Evolutionary conservation across 805 yeast genomes (phyloP).

Genomic region (Kuraishia borneana): DNA sequence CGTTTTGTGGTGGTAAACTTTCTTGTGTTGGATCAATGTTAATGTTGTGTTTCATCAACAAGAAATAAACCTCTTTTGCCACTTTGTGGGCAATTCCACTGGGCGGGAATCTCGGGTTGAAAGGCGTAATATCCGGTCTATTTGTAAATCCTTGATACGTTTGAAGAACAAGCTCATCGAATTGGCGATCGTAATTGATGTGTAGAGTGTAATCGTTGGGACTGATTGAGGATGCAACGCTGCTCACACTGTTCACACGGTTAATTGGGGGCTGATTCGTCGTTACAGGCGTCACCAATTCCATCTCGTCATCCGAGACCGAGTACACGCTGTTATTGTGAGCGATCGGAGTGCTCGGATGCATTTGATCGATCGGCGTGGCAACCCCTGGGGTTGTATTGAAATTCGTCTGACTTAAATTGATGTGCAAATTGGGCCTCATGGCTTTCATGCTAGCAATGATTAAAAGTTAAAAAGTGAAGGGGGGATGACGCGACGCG

Average conservation of each 20-base stretch:
- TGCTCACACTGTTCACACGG: conserved; percentile 1
- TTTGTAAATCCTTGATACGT: conserved; percentile 36
- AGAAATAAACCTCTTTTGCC: conserved; percentile 39
- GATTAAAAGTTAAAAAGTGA: not conserved
- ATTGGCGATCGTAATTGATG: conserved; percentile 9
- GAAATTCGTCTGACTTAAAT: conserved; percentile 1
- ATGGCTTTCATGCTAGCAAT: conserved; percentile 6
- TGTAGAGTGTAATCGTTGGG: not conserved
- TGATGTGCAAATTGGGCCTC: conserved; percentile 7
- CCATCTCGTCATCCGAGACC: conserved; percentile 8
- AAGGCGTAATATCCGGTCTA: conserved; percentile 59
- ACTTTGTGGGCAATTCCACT: conserved; percentile 53
- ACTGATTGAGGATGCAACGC: conserved; percentile 3
- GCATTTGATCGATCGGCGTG: conserved; percentile 7
- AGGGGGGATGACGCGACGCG: not conserved
- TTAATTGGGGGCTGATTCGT: not conserved
- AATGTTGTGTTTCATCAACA: conserved; percentile 8
- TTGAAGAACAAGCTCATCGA: conserved; percentile 33
- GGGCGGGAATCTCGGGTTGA: conserved; percentile 55
- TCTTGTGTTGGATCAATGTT: conserved; percentile 17
- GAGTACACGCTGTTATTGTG: conserved; percentile 7
- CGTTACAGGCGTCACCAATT: conserved; percentile 2
- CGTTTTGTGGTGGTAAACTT: conserved; percentile 12
- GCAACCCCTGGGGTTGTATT: conserved; percentile 4
- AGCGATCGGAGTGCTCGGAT: conserved; percentile 5